phyloP scores from a whole-genome alignment of 257 asterid genomes.

The Rubia yunnanensis region DNA sequence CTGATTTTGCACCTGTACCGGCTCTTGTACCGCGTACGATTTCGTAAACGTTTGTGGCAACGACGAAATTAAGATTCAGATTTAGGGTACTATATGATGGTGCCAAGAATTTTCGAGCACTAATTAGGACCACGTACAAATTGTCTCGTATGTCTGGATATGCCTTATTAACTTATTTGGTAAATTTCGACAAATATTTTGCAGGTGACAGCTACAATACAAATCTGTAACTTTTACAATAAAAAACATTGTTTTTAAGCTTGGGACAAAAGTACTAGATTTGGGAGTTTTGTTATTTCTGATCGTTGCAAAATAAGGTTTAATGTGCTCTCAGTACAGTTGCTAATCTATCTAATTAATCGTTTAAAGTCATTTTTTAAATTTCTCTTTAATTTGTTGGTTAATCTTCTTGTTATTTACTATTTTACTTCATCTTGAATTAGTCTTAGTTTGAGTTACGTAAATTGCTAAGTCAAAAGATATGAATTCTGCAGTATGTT shows the following conservation, averaged over 20 bases:
- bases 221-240: background rate
- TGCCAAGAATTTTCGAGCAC: background rate
- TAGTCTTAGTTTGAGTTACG: no score
- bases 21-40: constrained; percentile 19
- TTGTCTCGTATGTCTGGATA: no score
- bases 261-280: background rate
- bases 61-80: constrained; percentile 7
- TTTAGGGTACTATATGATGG: constrained; percentile 5
- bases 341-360: no score
- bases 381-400: no score
- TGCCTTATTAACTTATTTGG: background rate
- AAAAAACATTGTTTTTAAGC: background rate
- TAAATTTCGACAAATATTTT: background rate
- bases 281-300: background rate
- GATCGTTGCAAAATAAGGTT: background rate
- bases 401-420: no score
- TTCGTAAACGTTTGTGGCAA: constrained; percentile 20
- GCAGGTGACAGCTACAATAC: background rate
- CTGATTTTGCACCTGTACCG: background rate
- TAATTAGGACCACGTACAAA: background rate
- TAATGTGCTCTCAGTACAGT: background rate
- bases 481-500: no score
- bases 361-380: background rate
- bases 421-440: no score
- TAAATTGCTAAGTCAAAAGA: no score